These are phyloP conservation scores for Raphanus raphanistrum DNA, from an alignment of 345 rosid genomes.

Conservation along the genomic window DNA sequence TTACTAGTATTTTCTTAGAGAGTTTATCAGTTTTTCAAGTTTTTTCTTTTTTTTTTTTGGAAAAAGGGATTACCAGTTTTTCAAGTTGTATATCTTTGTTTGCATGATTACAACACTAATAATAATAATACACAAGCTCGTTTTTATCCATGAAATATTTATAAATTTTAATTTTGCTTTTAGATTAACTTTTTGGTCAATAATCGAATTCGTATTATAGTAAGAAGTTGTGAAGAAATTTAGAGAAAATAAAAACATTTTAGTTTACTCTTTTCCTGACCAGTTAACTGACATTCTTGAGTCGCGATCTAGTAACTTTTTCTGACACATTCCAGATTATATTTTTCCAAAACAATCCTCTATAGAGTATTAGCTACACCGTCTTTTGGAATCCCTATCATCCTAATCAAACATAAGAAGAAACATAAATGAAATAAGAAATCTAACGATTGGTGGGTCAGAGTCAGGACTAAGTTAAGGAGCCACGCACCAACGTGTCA, in stretches of 20 bases:
- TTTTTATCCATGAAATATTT: neutral
- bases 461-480: neutral
- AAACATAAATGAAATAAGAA: neutral
- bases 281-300: conserved; percentile 29
- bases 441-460: neutral
- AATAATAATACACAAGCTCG: neutral
- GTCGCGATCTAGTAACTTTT: conserved; percentile 29
- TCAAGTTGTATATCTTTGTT: neutral
- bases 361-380: conserved; percentile 14
- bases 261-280: conserved; percentile 16
- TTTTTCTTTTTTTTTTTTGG: no score
- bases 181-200: neutral
- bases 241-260: neutral
- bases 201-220: neutral
- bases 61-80: neutral
- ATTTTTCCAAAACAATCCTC: neutral
- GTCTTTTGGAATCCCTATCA: conserved; percentile 9
- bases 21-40: neutral
- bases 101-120: neutral
- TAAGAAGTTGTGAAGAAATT: neutral
- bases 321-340: conserved; percentile 33
- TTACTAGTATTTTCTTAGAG: neutral
- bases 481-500: conserved; percentile 26
- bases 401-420: neutral
- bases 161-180: neutral